Base-by-base conservation (phyloP, 2,329 filamentous ascomycete genomes). In the Aureobasidium zeae region DNA sequence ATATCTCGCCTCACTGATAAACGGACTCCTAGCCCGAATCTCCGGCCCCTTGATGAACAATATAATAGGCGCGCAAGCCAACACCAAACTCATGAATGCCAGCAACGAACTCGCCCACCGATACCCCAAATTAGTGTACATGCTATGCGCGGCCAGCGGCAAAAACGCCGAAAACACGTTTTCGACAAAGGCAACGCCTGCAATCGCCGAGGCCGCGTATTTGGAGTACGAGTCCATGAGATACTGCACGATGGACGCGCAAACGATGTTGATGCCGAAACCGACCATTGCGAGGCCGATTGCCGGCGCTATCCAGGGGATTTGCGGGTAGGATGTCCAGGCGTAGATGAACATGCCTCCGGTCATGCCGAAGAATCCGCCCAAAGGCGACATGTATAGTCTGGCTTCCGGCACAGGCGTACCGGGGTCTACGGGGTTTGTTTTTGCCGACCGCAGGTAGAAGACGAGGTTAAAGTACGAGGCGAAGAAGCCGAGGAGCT, bases 311-410 rank as follows among this genome's bases (percentile, higher is more conserved):
- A 69, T 65, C 71, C 71, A 74, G 1, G 60, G 66, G 0, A 71
- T 29, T 2, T 35, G 42, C 0, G 66, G 51, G 31, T 63, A 69
- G 2, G 62, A 60, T 1, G 68, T 68, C 71, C 70, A 74, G 0
- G 61, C 71, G 48, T 73, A 74, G 22, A 64, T 60, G 48, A 74
- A 72, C 57, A 73, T 63, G 11, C 71, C 71, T 1, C 64, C 70
- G 0, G 61, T 57, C 25, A 72, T 62, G 2, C 68, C 68, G 20
- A 71, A 21, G 32, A 73, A 67, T 2, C 65, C 66, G 1, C 57
- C 66, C 2, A 63, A 57, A 9, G 69, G 60, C 37, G 56, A 61
- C 30, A 69, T 53, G 48, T 70, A 70, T 0, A 71, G 57, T 9
- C 68, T 58, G 0, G 65, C 66, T 53, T 72, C 69, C 0, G 68